phyloP scores from a whole-genome alignment of 305 asterid genomes.

The Fraxinus dipetala region DNA sequence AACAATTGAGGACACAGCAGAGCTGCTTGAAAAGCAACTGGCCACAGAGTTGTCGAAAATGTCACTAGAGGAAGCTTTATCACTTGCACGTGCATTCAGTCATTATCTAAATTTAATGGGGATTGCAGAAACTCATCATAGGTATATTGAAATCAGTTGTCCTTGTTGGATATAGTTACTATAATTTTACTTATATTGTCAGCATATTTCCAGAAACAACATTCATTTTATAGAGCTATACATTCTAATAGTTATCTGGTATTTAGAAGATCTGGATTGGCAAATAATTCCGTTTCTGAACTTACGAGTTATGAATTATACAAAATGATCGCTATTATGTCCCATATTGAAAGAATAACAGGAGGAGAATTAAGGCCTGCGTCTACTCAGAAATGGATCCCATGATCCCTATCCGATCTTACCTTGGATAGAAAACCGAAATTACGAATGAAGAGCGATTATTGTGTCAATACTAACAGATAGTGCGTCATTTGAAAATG shows the following conservation, averaged over 20 bases:
- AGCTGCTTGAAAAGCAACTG: conserved; percentile 87
- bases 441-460: neutral
- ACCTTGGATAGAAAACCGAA: neutral
- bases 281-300: neutral
- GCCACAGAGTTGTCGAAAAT: conserved; percentile 71
- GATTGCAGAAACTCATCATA: conserved; percentile 95
- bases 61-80: conserved; percentile 88
- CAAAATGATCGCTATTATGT: neutral
- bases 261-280: neutral
- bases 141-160: conserved; percentile 37
- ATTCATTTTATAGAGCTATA: neutral
- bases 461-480: neutral
- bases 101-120: conserved; percentile 90
- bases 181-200: neutral
- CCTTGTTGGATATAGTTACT: neutral
- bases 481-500: neutral
- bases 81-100: conserved; percentile 88
- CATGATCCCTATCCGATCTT: neutral
- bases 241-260: neutral
- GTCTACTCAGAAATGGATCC: neutral
- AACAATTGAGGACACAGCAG: conserved; percentile 89
- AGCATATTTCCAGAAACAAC: neutral
- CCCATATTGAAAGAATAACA: neutral
- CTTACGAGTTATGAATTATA: neutral
- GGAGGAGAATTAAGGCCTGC: neutral